Conservation (phyloP, 2,329 filamentous ascomycete species). For the Paecilomyces fulvus region DNA sequence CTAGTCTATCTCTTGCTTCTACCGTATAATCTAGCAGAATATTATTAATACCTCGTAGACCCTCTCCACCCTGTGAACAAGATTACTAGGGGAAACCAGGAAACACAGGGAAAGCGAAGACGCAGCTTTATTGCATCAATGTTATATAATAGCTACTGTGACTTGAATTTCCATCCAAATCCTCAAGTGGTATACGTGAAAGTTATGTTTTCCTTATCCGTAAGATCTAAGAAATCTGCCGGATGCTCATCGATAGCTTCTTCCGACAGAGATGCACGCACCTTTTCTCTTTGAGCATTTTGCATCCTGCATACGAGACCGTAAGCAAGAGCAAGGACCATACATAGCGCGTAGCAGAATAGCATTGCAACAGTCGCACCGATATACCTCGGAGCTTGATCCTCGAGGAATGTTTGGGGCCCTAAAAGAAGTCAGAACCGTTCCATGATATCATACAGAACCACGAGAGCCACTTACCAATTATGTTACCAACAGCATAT, state of each 20-base stretch:
- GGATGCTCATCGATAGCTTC: not conserved
- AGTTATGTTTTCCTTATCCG: slow-evolving; percentile 1
- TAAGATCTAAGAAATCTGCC: not conserved
- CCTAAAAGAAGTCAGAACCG: not conserved
- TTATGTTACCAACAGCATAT: slow-evolving; percentile 27
- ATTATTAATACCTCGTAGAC: too few relatives aligned
- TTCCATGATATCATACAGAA: not conserved
- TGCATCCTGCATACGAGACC: slow-evolving; percentile 1
- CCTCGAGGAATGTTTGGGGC: slow-evolving; percentile 25
- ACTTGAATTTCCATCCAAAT: not conserved
- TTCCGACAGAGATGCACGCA: not conserved
- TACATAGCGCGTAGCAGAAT: slow-evolving; percentile 4
- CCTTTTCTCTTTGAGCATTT: not conserved
- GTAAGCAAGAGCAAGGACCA: not conserved
- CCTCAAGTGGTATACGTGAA: slow-evolving; percentile 1
- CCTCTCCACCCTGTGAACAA: too few relatives aligned
- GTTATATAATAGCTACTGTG: too few relatives aligned
- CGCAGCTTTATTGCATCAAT: too few relatives aligned
- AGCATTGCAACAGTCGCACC: slow-evolving; percentile 2
- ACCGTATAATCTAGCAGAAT: too few relatives aligned
- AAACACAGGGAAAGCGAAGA: too few relatives aligned
- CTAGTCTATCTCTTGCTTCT: too few relatives aligned
- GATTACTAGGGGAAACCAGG: too few relatives aligned
- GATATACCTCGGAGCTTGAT: slow-evolving; percentile 24
- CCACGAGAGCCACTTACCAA: slow-evolving; percentile 10